Evolutionary conservation across 164 flowering plant species (phyloP), one percentile per base, ranked within the genome.

Genomic region (Nymphaea colorata): DNA sequence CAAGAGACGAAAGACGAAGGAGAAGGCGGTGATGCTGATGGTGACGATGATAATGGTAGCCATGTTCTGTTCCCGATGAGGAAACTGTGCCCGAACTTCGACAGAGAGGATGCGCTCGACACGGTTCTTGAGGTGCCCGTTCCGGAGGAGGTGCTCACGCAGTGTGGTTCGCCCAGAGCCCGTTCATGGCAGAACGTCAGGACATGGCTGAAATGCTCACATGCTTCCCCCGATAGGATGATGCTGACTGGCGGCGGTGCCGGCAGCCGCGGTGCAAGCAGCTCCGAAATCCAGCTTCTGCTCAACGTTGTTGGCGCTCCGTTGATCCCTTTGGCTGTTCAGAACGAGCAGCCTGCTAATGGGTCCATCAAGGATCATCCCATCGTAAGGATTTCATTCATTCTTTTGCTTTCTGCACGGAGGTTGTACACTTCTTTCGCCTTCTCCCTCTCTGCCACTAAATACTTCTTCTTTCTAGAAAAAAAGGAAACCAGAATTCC

Each of bases 111-210:
- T 75, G 93, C 83, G 36, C 83, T 93, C 5, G 96, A 93, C 4
- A 93, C 98, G 0, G 98, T 93, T 12, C 89, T 88, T 15, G 98
- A 93, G 71, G 92, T 93, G 6, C 98, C 98, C 2, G 82, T 93
- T 43, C 98, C 97, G 0, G 97, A 90, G 69, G 98, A 93, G 69
- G 84, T 83, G 82, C 82, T 89, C 64, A 43, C 74, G 12, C 67
- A 84, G 3, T 10, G 57, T 8, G 57, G 57, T 15, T 5, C 57
- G 12, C 57, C 57, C 8, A 51, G 64, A 61, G 73, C 88, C 7
- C 11, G n/a, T 17, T 69, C 85, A 55, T 82, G 93, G 93, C 82
- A 75, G 7, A 79, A 70, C 66, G 74, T 87, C 85, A 86, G 77
- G 66, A 71, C 85, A 2, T 87, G 93, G 90, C 73, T 86, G 73